These are phyloP conservation scores for Areca catechu DNA, from an alignment of 176 grass and related monocot species.

Conservation along the genomic window DNA sequence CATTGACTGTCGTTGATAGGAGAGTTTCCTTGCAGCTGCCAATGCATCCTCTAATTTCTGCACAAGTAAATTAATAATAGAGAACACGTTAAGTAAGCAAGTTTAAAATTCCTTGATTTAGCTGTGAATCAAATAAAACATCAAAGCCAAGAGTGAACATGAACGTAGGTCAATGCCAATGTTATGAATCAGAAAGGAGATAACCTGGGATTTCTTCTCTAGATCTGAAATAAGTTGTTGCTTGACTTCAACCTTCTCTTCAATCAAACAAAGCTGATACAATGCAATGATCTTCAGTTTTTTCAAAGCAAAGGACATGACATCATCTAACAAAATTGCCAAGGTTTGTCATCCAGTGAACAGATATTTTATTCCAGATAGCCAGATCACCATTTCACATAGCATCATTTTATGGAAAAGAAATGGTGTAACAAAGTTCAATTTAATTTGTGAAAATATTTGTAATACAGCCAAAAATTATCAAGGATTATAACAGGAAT, in stretches of 20 bases:
- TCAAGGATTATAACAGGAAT: too few relatives aligned
- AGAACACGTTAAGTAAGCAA: too few relatives aligned
- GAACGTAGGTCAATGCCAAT: neutral
- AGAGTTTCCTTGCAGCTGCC: conserved; percentile 41
- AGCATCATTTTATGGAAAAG: too few relatives aligned
- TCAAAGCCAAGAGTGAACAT: too few relatives aligned
- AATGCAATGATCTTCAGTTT: conserved; percentile 16
- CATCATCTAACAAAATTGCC: too few relatives aligned
- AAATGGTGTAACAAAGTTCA: too few relatives aligned
- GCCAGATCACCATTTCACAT: too few relatives aligned
- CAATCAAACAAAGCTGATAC: conserved; percentile 45
- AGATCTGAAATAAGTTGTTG: conserved; percentile 46
- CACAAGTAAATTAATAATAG: conserved; percentile 15
- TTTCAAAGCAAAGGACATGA: too few relatives aligned
- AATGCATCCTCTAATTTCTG: conserved; percentile 81
- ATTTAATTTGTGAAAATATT: too few relatives aligned
- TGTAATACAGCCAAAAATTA: too few relatives aligned
- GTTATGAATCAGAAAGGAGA: conserved; percentile 10
- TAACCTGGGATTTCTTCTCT: conserved; percentile 64
- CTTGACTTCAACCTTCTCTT: conserved; percentile 51
- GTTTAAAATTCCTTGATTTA: too few relatives aligned
- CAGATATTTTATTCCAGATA: neutral
- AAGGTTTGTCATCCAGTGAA: neutral
- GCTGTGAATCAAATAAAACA: too few relatives aligned
- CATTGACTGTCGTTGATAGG: conserved; percentile 47